Conservation (phyloP, 352 stramenopile species). For the Globisporangium iwayamae region DNA sequence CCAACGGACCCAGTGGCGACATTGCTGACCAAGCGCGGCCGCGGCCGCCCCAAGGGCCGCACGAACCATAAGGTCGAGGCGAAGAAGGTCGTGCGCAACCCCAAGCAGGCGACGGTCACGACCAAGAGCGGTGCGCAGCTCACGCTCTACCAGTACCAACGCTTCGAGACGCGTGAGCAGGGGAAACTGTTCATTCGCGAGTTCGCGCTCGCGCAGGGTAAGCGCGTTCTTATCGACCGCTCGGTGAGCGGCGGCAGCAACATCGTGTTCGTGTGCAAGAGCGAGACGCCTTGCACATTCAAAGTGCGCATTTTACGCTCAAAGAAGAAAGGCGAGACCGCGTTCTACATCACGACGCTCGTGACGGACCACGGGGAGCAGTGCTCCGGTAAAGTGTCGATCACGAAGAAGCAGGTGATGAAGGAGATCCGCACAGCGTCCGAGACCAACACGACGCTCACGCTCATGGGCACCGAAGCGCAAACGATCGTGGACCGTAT, state of each 20-base stretch:
- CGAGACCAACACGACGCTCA: slow-evolving; percentile 24
- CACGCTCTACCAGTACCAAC: slow-evolving; percentile 37
- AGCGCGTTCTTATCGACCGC: slow-evolving; percentile 35
- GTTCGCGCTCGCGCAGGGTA: slow-evolving; percentile 41
- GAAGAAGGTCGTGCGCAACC: slow-evolving; percentile 8
- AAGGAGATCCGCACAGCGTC: slow-evolving; percentile 29
- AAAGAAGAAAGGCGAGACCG: slow-evolving; percentile 11
- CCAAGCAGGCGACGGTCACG: slow-evolving; percentile 13
- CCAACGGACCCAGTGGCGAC: background rate
- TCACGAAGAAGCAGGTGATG: slow-evolving; percentile 43
- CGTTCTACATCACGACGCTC: slow-evolving; percentile 27
- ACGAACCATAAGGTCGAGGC: slow-evolving; percentile 4
- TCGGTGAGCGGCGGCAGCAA: slow-evolving; percentile 44
- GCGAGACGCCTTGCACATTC: slow-evolving; percentile 34
- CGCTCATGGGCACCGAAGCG: slow-evolving; percentile 27
- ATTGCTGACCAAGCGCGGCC: background rate
- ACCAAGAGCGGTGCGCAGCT: slow-evolving; percentile 22
- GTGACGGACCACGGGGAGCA: slow-evolving; percentile 27
- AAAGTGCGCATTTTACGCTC: slow-evolving; percentile 35
- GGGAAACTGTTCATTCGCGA: slow-evolving; percentile 45
- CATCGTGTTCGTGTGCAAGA: slow-evolving; percentile 48
- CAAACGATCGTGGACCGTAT: slow-evolving; percentile 26
- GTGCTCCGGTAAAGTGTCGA: slow-evolving; percentile 31
- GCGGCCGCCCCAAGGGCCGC: slow-evolving; percentile 3
- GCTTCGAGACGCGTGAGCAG: slow-evolving; percentile 32